Evolutionary conservation across 768 basidiomycete species (phyloP), one percentile per base, ranked within the genome.

Genomic region (Leccinum longicurvipes): DNA sequence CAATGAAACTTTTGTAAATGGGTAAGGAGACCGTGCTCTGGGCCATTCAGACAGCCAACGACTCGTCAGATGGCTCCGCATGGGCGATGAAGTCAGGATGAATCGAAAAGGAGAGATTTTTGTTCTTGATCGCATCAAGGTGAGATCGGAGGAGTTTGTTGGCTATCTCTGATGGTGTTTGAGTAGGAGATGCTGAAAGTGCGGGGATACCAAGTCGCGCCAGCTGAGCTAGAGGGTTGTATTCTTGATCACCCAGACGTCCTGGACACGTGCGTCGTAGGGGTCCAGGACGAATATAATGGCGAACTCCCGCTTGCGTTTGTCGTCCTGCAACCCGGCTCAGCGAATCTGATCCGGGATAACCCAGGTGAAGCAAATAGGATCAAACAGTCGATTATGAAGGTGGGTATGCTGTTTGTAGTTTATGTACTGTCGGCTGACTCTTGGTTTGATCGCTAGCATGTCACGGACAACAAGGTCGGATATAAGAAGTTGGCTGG

Each of bases 241-340:
- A 73, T 87, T 47, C 74, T 88, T 32, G 64, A 76, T 32, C 85
- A 87, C 61, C 75, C 78, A 10, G 82, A 83, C 56, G 85, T 90
- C 11, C 72, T 69, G 4, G 86, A 86, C 62, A 75, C 75, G 1
- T 85, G 86, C 60, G 83, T 87, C 8, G 84, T 91, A 7, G 81
- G 86, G 5, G 65, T 89, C 19, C 77, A 78, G 1, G 86, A 91
- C 61, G 88, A 90, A 23, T 89, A 86, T 65, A 86, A 79, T 55
- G 88, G 89, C 17, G 89, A 92, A 66, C 61, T 88, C 11, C 89
- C 90, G 0, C 63, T 87, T 51, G 89, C 89, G 8, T 91, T 81
- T 66, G 73, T 91, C 23, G 85, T 85, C 3, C 76, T 83, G 17
- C 72, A 72, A 46, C 62, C 67, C 4, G 73, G 74, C 14, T 72